Conservation (phyloP, 106 monocot genomes). For the Iris macrosiphon region DNA sequence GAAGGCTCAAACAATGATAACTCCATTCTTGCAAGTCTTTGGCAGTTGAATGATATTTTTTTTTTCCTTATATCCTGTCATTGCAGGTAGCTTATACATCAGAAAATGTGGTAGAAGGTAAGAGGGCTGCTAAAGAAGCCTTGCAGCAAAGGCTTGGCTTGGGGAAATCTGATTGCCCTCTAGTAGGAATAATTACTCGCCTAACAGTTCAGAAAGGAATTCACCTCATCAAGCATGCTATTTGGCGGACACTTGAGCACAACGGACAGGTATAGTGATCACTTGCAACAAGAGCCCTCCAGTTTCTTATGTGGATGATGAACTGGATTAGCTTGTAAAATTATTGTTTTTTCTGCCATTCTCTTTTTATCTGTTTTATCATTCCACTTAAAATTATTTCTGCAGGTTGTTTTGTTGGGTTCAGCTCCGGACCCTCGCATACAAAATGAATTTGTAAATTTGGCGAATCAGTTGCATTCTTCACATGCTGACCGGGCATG, state of each 20-base stretch:
- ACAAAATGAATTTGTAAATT: constrained; percentile 79
- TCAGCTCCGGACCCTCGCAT: constrained; percentile 93
- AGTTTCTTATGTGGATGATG: no score
- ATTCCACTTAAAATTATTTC: neutral
- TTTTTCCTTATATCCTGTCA: no score
- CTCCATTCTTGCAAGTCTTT: no score
- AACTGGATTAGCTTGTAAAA: no score
- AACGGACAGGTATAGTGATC: constrained; percentile 87
- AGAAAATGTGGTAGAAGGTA: constrained; percentile 88
- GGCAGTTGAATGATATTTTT: no score
- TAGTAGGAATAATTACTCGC: constrained; percentile 91
- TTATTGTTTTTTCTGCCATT: no score
- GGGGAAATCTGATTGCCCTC: constrained; percentile 50
- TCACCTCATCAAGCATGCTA: constrained; percentile 97
- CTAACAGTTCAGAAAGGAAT: constrained; percentile 96
- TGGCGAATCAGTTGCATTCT: constrained; percentile 80
- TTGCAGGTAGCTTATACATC: constrained; percentile 82
- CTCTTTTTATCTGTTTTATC: neutral
- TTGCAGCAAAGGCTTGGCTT: constrained; percentile 88
- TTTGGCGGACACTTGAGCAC: constrained; percentile 56
- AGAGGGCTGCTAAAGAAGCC: constrained; percentile 73
- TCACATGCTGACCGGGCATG: constrained; percentile 59
- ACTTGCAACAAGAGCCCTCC: no score
- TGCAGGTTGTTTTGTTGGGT: constrained; percentile 91
- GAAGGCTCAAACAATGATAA: no score